Evolutionary conservation across 805 yeast species (phyloP).

Genomic region (Metschnikowia shivogae): DNA sequence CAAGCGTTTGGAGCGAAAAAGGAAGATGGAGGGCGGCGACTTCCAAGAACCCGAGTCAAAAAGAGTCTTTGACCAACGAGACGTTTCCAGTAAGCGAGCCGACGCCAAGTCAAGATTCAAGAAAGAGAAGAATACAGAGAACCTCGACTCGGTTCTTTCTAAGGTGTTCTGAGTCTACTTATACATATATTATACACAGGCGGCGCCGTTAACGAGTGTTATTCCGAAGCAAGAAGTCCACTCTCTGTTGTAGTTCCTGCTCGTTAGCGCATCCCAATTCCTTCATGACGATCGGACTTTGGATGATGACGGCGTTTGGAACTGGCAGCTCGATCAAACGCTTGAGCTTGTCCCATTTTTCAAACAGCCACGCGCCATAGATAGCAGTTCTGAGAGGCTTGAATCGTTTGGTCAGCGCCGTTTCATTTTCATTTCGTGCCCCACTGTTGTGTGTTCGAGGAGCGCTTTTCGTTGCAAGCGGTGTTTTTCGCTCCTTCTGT

Average conservation of each 20-base stretch:
- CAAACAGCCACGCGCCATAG: slow-evolving; percentile 24
- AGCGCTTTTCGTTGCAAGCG: no score
- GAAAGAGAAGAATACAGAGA: slow-evolving; percentile 35
- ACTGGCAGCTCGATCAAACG: slow-evolving; percentile 28
- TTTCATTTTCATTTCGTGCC: slow-evolving; percentile 9
- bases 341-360: slow-evolving; percentile 31
- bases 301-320: slow-evolving; percentile 24
- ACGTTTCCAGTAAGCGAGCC: slow-evolving; percentile 62
- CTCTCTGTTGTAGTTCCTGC: slow-evolving; percentile 30
- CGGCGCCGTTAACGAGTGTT: not conserved
- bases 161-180: slow-evolving; percentile 42
- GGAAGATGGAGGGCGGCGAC: slow-evolving; percentile 21
- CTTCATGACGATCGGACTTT: slow-evolving; percentile 24
- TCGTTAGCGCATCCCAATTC: slow-evolving; percentile 25
- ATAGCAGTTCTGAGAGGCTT: slow-evolving; percentile 3
- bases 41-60: slow-evolving; percentile 18
- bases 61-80: slow-evolving; percentile 67
- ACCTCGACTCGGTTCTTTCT: slow-evolving; percentile 47
- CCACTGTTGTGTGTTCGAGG: slow-evolving; percentile 1
- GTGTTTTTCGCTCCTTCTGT: not conserved
- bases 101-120: slow-evolving; percentile 51
- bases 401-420: slow-evolving; percentile 17
- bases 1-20: slow-evolving; percentile 63
- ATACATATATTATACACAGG: slow-evolving; percentile 2
- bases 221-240: slow-evolving; percentile 13